A percentile compares a stretch with the other conserved stretches of the same genome.
phyloP scores from a whole-genome alignment of 345 rosid genomes.

The Brassica napus region Da-Ae NC_063444.1:21509501-21510000 shows the following conservation, averaged over 20 bases:
- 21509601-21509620: slow-evolving; percentile 30
- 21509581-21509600: slow-evolving; percentile 28
- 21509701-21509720: slow-evolving; percentile 38
- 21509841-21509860: background rate
- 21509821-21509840: slow-evolving; percentile 7
- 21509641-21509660: slow-evolving; percentile 23
- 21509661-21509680: slow-evolving; percentile 16
- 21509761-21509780: slow-evolving; percentile 38
- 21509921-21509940: slow-evolving; percentile 8
- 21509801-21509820: slow-evolving; percentile 25
- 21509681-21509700: slow-evolving; percentile 25
- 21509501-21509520: background rate
- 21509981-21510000: slow-evolving; percentile 9
- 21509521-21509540: background rate
- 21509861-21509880: background rate
- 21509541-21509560: slow-evolving; percentile 27
- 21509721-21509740: slow-evolving; percentile 32
- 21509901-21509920: background rate
- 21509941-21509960: slow-evolving; percentile 24
- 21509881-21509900: background rate
- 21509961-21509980: slow-evolving; percentile 18
- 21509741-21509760: slow-evolving; percentile 38
- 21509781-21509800: slow-evolving; percentile 34
- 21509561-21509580: slow-evolving; percentile 40
- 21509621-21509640: slow-evolving; percentile 31